Conservation (phyloP, 192 early-diverging fungal genomes). For the Coemansia sp. region DNA sequence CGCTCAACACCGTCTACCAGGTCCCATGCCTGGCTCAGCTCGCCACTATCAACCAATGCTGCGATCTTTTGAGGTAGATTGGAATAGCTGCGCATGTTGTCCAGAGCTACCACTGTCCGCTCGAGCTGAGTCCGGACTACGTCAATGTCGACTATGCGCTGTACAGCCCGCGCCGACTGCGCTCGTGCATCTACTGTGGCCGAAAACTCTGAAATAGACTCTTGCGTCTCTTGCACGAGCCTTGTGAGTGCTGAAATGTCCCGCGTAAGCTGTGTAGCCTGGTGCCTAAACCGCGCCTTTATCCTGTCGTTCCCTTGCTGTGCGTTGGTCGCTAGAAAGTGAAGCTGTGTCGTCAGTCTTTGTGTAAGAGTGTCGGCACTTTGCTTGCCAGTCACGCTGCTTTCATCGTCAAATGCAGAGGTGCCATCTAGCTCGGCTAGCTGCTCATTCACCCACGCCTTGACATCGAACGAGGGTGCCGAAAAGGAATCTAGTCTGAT, state of each 20-base stretch:
- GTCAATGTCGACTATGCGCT: constrained; percentile 26
- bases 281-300: constrained; percentile 47
- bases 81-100: constrained; percentile 31
- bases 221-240: constrained; percentile 32
- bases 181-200: constrained; percentile 16
- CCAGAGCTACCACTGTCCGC: constrained; percentile 25
- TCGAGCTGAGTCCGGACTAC: constrained; percentile 17
- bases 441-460: constrained; percentile 45
- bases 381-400: not conserved
- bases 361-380: constrained; percentile 19
- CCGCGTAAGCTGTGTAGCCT: constrained; percentile 35
- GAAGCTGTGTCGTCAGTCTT: constrained; percentile 42
- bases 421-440: constrained; percentile 17
- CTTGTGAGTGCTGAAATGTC: constrained; percentile 31
- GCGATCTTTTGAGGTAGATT: constrained; percentile 36
- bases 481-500: constrained; percentile 40
- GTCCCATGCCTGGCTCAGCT: constrained; percentile 34
- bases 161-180: constrained; percentile 18
- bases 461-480: constrained; percentile 29
- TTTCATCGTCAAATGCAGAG: constrained; percentile 1
- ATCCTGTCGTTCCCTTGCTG: constrained; percentile 49
- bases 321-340: constrained; percentile 41
- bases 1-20: constrained; percentile 18
- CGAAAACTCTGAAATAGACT: constrained; percentile 11
- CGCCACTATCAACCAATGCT: constrained; percentile 19